These are phyloP conservation scores for Pythium phragmiticola DNA, from an alignment of 352 stramenopile genomes.

Conservation along the genomic window DNA sequence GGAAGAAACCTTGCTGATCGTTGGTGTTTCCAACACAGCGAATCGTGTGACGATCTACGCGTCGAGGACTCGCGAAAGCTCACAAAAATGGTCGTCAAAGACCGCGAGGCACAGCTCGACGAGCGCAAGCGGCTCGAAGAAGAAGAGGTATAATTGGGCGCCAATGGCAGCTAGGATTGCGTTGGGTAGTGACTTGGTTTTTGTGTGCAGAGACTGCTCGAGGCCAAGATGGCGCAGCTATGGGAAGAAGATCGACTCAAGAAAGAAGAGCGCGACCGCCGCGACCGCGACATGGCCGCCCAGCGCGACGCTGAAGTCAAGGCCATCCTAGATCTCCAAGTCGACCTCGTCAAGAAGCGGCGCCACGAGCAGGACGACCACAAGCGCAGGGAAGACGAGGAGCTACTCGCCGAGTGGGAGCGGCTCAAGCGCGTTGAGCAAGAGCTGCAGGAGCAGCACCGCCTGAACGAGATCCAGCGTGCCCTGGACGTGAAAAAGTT, in stretches of 20 bases:
- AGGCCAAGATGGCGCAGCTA: slow-evolving; percentile 62
- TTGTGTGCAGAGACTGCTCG: slow-evolving; percentile 34
- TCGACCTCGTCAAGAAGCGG: slow-evolving; percentile 56
- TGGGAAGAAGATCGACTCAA: slow-evolving; percentile 73
- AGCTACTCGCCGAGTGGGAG: slow-evolving; percentile 64
- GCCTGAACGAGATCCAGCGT: slow-evolving; percentile 55
- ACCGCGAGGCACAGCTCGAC: slow-evolving; percentile 60
- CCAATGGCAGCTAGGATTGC: background rate
- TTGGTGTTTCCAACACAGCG: slow-evolving; percentile 26
- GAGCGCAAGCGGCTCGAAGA: slow-evolving; percentile 43
- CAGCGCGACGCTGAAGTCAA: slow-evolving; percentile 74
- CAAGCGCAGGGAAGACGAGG: slow-evolving; percentile 44
- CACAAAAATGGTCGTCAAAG: slow-evolving; percentile 52
- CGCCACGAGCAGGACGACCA: slow-evolving; percentile 37
- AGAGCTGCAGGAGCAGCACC: slow-evolving; percentile 48
- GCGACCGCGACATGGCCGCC: slow-evolving; percentile 43
- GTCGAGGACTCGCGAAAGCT: slow-evolving; percentile 68
- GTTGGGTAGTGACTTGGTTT: background rate
- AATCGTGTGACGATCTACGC: slow-evolving; percentile 65
- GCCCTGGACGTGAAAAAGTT: slow-evolving; percentile 74
- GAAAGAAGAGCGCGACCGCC: slow-evolving; percentile 68
- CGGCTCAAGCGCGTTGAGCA: slow-evolving; percentile 61
- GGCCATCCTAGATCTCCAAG: slow-evolving; percentile 71
- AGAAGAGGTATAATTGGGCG: slow-evolving; percentile 37
- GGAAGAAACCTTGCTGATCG: background rate